These are phyloP conservation scores for Hagleromyces aurorensis DNA, from an alignment of 805 yeast species.

Conservation along the genomic window DNA sequence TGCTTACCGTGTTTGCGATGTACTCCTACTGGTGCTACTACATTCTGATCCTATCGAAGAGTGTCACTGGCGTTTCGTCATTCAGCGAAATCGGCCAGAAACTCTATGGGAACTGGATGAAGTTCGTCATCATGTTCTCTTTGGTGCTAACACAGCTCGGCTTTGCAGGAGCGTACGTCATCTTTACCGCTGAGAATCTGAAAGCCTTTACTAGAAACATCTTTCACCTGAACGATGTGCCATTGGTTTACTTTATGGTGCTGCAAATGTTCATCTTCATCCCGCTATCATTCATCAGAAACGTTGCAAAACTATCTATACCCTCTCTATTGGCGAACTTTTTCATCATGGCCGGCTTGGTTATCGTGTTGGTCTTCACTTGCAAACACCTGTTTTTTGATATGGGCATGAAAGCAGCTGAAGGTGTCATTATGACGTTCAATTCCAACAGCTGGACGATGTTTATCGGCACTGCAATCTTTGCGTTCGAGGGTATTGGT, in stretches of 20 bases:
- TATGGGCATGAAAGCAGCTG: constrained; percentile 38
- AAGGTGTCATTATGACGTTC: constrained; percentile 42
- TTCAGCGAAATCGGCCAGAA: constrained; percentile 68
- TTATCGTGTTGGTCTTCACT: constrained; percentile 54
- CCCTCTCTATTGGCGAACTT: constrained; percentile 67
- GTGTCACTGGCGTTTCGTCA: constrained; percentile 55
- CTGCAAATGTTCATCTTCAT: constrained; percentile 51
- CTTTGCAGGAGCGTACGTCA: constrained; percentile 73
- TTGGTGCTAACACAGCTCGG: constrained; percentile 69
- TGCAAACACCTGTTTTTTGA: constrained; percentile 27
- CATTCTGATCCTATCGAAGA: constrained; percentile 52
- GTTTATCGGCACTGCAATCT: constrained; percentile 76
- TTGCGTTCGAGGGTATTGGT: constrained; percentile 86
- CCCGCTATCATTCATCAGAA: constrained; percentile 66
- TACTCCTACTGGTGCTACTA: constrained; percentile 76
- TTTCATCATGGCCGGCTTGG: constrained; percentile 57
- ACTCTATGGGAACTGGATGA: constrained; percentile 60
- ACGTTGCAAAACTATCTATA: constrained; percentile 65
- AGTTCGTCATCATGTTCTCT: constrained; percentile 52
- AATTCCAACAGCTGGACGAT: constrained; percentile 56
- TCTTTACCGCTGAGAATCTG: constrained; percentile 67
- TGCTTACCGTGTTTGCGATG: constrained; percentile 52
- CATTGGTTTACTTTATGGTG: constrained; percentile 41
- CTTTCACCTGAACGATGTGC: constrained; percentile 29
- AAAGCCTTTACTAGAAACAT: constrained; percentile 53